phyloP scores from a whole-genome alignment of 305 asterid species.

The Solanum hybrid region DNA sequence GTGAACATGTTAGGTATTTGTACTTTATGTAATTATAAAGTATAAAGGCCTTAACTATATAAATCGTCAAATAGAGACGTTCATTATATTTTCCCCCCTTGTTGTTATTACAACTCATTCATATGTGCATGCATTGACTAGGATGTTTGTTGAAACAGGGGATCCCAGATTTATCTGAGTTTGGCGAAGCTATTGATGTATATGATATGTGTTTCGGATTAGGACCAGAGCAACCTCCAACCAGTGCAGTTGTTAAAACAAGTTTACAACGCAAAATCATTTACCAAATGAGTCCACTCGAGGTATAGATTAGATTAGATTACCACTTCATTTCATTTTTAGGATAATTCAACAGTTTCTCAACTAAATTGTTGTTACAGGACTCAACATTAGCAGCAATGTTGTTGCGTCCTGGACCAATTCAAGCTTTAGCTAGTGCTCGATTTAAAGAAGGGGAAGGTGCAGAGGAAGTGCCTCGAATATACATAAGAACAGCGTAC shows the following conservation, averaged over 20 bases:
- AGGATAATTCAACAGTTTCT: background rate
- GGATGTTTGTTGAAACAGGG: slow-evolving; percentile 26
- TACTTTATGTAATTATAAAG: background rate
- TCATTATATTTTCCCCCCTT: background rate
- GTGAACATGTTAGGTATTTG: background rate
- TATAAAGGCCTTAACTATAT: background rate
- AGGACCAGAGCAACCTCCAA: slow-evolving; percentile 45
- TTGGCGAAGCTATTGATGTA: slow-evolving; percentile 30
- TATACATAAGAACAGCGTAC: slow-evolving; percentile 2
- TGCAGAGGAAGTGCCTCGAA: slow-evolving; percentile 3
- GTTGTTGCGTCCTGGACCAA: slow-evolving; percentile 8
- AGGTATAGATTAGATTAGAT: slow-evolving; percentile 17
- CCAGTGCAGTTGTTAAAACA: slow-evolving; percentile 22
- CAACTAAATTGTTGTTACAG: background rate
- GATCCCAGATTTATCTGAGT: slow-evolving; percentile 38
- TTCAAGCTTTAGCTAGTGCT: slow-evolving; percentile 4
- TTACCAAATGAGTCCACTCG: slow-evolving; percentile 44
- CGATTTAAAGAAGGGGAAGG: slow-evolving; percentile 8
- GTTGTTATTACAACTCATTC: background rate
- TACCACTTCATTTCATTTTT: too few species aligned
- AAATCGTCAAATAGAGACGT: background rate
- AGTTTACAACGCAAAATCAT: slow-evolving; percentile 33
- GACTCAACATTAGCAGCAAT: slow-evolving; percentile 3
- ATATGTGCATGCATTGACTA: background rate
- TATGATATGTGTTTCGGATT: slow-evolving; percentile 34